Evolutionary conservation across 257 asterid genomes (phyloP).

Genomic region (Paulownia fortunei): DNA sequence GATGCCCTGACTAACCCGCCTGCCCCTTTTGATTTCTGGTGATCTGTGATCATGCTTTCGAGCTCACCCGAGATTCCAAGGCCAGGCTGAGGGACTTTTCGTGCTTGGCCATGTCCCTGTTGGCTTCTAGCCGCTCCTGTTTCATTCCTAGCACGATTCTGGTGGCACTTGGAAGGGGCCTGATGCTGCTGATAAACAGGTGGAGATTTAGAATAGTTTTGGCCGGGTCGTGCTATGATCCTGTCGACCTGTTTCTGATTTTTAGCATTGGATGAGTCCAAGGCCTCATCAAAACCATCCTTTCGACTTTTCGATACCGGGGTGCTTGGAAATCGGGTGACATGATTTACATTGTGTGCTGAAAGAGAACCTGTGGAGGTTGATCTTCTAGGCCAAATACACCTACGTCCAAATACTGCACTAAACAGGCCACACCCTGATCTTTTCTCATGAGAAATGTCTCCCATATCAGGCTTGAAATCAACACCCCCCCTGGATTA

Average conservation of each 20-base stretch:
- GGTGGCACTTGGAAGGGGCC: conserved; percentile 37
- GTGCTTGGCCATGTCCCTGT: conserved; percentile 44
- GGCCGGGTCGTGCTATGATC: conserved; percentile 55
- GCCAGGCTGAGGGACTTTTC: conserved; percentile 47
- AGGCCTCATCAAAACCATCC: conserved; percentile 36
- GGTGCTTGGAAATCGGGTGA: conserved; percentile 48
- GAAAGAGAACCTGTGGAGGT: conserved; percentile 66
- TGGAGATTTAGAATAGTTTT: conserved; percentile 50
- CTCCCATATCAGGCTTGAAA: conserved; percentile 46
- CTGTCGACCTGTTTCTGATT: conserved; percentile 37
- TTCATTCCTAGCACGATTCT: conserved; percentile 26
- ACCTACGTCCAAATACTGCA: conserved; percentile 65
- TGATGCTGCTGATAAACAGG: conserved; percentile 44
- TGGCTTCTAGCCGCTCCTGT: conserved; percentile 16
- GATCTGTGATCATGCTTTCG: conserved; percentile 73
- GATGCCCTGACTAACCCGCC: conserved; percentile 69
- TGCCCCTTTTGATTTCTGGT: conserved; percentile 59
- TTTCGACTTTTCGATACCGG: conserved; percentile 40
- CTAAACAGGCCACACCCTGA: conserved; percentile 73
- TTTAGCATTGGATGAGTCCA: conserved; percentile 4
- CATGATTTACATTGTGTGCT: conserved; percentile 6
- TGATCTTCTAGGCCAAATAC: conserved; percentile 52
- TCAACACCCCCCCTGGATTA: not conserved
- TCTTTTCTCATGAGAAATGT: conserved; percentile 46
- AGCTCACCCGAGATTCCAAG: conserved; percentile 73